Percentiles rank a stretch among this genome's conserved stretches.
Conservation (phyloP, 2,329 filamentous ascomycete genomes). For the Akanthomyces muscarius region DNA sequence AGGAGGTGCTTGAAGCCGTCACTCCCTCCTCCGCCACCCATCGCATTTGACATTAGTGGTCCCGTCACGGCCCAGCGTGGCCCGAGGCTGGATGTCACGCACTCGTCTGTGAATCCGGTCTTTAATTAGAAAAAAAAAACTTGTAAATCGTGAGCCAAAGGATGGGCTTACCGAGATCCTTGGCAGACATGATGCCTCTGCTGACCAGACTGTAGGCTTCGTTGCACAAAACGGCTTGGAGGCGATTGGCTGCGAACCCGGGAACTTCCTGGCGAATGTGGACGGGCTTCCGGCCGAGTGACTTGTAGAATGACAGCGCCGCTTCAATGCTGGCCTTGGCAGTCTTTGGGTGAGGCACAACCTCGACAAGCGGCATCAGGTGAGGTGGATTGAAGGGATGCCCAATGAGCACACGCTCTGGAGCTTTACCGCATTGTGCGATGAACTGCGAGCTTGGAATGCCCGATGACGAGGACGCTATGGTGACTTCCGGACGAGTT, state of each 20-base stretch:
- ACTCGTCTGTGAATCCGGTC: conserved; percentile 12
- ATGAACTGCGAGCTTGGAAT: conserved; percentile 25
- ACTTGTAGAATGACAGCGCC: conserved; percentile 36
- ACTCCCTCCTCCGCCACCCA: conserved; percentile 22
- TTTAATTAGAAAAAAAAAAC: neutral
- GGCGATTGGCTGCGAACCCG: conserved; percentile 42
- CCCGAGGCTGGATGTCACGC: conserved; percentile 19
- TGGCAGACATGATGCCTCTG: conserved; percentile 28
- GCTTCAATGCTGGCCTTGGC: conserved; percentile 21
- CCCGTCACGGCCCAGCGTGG: conserved; percentile 23
- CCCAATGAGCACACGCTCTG: conserved; percentile 37
- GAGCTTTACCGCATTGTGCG: conserved; percentile 19
- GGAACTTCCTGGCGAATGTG: conserved; percentile 37
- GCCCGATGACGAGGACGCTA: conserved; percentile 38
- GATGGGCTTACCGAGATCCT: conserved; percentile 23
- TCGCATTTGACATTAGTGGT: conserved; percentile 19
- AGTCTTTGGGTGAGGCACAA: conserved; percentile 36
- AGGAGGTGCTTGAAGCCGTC: conserved; percentile 22
- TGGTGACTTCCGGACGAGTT: conserved; percentile 31
- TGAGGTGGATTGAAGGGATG: conserved; percentile 48
- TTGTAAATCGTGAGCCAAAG: neutral
- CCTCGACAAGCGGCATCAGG: conserved; percentile 44
- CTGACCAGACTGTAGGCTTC: conserved; percentile 34
- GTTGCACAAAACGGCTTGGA: conserved; percentile 33
- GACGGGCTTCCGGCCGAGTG: conserved; percentile 38